Conservation (phyloP, 2,329 filamentous ascomycete genomes). For the Cladosporium sphaerospermum region DNA sequence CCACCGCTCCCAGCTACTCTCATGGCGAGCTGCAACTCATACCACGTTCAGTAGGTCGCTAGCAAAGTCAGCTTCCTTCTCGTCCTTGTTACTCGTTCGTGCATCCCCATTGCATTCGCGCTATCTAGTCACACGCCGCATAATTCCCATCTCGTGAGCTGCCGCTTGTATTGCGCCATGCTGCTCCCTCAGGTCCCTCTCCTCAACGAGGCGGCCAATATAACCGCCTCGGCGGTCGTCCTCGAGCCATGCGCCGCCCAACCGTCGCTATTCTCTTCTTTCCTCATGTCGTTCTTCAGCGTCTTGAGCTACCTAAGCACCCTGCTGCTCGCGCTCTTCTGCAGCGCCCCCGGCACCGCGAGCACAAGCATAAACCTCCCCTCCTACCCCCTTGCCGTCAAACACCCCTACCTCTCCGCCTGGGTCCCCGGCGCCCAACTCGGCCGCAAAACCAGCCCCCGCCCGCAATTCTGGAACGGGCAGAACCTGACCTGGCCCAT, state of each 20-base stretch:
- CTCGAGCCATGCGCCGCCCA: neutral
- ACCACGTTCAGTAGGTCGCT: neutral
- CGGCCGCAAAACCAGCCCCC: slow-evolving; percentile 20
- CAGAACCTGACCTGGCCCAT: slow-evolving; percentile 30
- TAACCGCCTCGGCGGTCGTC: neutral
- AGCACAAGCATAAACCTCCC: slow-evolving; percentile 10
- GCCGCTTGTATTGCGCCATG: neutral
- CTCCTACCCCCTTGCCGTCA: slow-evolving; percentile 27
- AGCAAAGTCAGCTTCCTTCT: neutral
- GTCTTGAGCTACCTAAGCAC: neutral
- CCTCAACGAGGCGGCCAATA: neutral
- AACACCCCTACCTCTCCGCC: slow-evolving; percentile 29
- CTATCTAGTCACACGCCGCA: neutral
- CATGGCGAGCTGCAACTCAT: neutral
- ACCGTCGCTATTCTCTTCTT: neutral
- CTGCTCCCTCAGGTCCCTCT: neutral
- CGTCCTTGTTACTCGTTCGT: neutral
- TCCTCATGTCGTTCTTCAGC: neutral
- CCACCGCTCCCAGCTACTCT: neutral
- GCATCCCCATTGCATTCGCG: neutral
- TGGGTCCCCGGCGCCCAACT: slow-evolving; percentile 30
- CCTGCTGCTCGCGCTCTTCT: neutral
- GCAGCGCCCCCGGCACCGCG: neutral
- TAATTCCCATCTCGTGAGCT: neutral
- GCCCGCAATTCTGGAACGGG: slow-evolving; percentile 32